A percentile compares a stretch with the other conserved stretches of the same genome.
Conservation (phyloP, 1,284 basidiomycete genomes). For the Xerocomus nothofagi region DNA sequence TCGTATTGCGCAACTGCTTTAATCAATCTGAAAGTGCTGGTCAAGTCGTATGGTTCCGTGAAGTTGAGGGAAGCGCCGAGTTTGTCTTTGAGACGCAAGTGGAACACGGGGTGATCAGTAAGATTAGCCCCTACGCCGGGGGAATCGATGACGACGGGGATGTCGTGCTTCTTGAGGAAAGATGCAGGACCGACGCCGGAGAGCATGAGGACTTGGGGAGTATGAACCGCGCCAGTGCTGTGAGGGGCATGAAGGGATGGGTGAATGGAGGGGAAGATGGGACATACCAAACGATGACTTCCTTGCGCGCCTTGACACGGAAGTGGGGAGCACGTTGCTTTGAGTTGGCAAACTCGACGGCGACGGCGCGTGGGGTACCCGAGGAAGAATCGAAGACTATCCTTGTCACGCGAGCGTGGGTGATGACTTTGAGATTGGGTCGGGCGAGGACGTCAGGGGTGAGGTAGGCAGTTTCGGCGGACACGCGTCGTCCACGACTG, state of each 20-base stretch:
- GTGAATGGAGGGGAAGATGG: background rate
- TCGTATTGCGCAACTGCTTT: slow-evolving; percentile 44
- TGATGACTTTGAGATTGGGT: slow-evolving; percentile 60
- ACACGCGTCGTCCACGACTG: slow-evolving; percentile 49
- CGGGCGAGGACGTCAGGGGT: slow-evolving; percentile 59
- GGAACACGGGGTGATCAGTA: slow-evolving; percentile 55
- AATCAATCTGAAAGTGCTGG: slow-evolving; percentile 37
- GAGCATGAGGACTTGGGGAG: slow-evolving; percentile 70
- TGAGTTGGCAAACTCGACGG: slow-evolving; percentile 56
- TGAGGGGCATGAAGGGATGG: background rate
- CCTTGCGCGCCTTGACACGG: slow-evolving; percentile 50
- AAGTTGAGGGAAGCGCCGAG: slow-evolving; percentile 43
- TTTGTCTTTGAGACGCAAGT: slow-evolving; percentile 52
- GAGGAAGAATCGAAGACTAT: slow-evolving; percentile 55
- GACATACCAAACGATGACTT: slow-evolving; percentile 61
- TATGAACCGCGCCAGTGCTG: slow-evolving; percentile 64
- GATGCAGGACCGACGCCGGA: slow-evolving; percentile 64
- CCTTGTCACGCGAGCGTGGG: slow-evolving; percentile 52
- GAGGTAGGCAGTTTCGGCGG: slow-evolving; percentile 64
- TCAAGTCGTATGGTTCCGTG: slow-evolving; percentile 38
- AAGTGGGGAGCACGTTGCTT: slow-evolving; percentile 30
- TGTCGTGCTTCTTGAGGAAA: slow-evolving; percentile 49
- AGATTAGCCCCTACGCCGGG: slow-evolving; percentile 62
- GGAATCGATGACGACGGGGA: slow-evolving; percentile 53
- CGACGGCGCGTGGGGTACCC: slow-evolving; percentile 49